These are phyloP conservation scores for Vitis rotundifolia DNA, from an alignment of 164 flowering plant genomes.

Conservation along the genomic window DNA sequence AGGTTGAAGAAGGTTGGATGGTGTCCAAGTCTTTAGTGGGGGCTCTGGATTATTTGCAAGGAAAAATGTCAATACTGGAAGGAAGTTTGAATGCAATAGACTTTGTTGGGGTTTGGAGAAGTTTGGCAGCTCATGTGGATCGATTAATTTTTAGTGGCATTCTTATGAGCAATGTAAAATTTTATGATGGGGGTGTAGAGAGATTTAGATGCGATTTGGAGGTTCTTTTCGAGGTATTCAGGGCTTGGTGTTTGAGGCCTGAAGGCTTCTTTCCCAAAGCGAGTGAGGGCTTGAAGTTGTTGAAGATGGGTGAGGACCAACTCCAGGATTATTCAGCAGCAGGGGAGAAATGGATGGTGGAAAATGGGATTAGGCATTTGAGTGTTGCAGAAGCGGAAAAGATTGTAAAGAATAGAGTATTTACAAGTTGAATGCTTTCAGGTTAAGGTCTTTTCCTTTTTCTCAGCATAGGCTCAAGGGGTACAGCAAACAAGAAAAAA, in stretches of 20 bases:
- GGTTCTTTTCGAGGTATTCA: slow-evolving; percentile 73
- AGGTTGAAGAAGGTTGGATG: slow-evolving; percentile 58
- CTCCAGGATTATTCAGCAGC: slow-evolving; percentile 31
- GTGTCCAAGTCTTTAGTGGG: slow-evolving; percentile 64
- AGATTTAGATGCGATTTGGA: slow-evolving; percentile 64
- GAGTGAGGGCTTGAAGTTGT: slow-evolving; percentile 71
- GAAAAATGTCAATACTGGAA: slow-evolving; percentile 55
- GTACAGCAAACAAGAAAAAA: neutral
- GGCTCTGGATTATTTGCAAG: slow-evolving; percentile 84
- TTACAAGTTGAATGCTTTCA: slow-evolving; percentile 19
- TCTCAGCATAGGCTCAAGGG: neutral
- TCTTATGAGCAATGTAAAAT: slow-evolving; percentile 67
- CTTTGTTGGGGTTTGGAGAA: slow-evolving; percentile 81
- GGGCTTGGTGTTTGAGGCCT: slow-evolving; percentile 91
- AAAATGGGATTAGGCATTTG: slow-evolving; percentile 59
- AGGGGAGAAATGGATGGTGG: slow-evolving; percentile 68
- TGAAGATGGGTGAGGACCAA: slow-evolving; percentile 62
- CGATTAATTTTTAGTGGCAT: slow-evolving; percentile 55
- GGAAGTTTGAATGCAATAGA: slow-evolving; percentile 59
- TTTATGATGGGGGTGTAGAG: slow-evolving; percentile 64
- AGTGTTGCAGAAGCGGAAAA: slow-evolving; percentile 60
- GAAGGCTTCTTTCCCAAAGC: slow-evolving; percentile 82
- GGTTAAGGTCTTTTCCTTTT: neutral
- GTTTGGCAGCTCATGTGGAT: slow-evolving; percentile 71
- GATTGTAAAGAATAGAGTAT: slow-evolving; percentile 60